A percentile compares a stretch with the other conserved stretches of the same genome.
These are phyloP conservation scores for Sporothrix pallida DNA, from an alignment of 2,329 filamentous ascomycete species.

Conservation along the genomic window DNA sequence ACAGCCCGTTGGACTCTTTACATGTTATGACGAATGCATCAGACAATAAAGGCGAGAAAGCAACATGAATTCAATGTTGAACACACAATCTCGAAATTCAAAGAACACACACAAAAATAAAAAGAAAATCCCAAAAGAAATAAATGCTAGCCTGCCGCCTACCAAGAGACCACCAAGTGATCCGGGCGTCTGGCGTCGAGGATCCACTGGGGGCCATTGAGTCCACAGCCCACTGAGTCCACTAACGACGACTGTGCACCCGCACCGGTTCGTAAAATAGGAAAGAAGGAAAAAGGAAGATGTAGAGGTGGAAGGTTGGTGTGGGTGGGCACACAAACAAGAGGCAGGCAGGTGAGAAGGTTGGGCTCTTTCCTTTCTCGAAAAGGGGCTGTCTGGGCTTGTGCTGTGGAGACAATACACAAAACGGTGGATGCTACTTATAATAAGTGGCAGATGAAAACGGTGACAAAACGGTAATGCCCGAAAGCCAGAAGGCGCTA, in stretches of 20 bases:
- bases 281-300: background rate
- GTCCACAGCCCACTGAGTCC: background rate
- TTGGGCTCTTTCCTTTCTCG: background rate
- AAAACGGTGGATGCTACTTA: too few relatives aligned
- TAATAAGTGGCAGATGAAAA: background rate
- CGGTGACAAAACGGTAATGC: background rate
- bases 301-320: background rate
- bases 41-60: too few relatives aligned
- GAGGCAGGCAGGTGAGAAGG: background rate
- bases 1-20: background rate
- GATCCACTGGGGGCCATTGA: background rate
- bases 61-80: background rate
- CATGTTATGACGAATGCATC: background rate
- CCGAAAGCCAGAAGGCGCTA: too few relatives aligned
- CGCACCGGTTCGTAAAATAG: conserved; percentile 22
- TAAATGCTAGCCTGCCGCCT: too few relatives aligned
- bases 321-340: background rate
- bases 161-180: background rate
- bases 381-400: conserved; percentile 10
- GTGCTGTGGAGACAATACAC: background rate
- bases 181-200: conserved; percentile 24
- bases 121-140: background rate
- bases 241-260: background rate
- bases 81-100: background rate
- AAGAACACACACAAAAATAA: background rate